Evolutionary conservation across 768 basidiomycete species (phyloP).

Genomic region (Suillus americanus): DNA sequence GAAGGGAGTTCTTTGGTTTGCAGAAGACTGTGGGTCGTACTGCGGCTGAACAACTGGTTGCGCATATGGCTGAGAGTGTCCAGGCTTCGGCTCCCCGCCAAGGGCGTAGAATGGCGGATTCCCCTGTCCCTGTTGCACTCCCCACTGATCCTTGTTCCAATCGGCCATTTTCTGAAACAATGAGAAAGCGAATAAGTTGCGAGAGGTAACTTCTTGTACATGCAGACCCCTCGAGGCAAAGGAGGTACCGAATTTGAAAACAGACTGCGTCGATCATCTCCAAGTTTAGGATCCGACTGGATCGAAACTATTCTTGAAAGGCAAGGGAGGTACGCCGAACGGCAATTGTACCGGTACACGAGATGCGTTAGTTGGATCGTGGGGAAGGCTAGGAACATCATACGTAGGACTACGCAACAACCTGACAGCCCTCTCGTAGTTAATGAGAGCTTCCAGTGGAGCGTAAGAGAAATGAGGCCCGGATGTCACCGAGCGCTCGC

Average conservation of each 20-base stretch:
- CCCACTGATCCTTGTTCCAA: slow-evolving; percentile 24
- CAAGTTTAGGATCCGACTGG: background rate
- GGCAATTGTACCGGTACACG: background rate
- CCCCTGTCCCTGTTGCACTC: slow-evolving; percentile 9
- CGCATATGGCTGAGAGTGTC: slow-evolving; percentile 27
- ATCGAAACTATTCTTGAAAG: background rate
- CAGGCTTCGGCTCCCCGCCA: slow-evolving; percentile 17
- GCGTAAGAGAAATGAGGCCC: background rate
- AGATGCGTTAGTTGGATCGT: background rate
- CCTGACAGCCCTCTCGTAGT: background rate
- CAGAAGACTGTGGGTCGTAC: slow-evolving; percentile 22
- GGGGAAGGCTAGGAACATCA: background rate
- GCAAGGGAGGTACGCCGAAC: background rate
- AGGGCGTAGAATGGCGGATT: slow-evolving; percentile 10
- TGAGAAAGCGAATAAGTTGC: background rate
- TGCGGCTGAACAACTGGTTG: slow-evolving; percentile 23
- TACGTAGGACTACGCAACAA: background rate
- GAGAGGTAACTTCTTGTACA: background rate
- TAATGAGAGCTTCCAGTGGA: background rate
- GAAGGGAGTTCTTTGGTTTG: slow-evolving; percentile 51
- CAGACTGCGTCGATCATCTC: background rate
- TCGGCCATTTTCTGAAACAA: slow-evolving; percentile 10
- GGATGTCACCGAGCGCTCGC: background rate
- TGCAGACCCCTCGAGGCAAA: slow-evolving; percentile 4
- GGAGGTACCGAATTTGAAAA: slow-evolving; percentile 3